Evolutionary conservation across 108 stramenopile genomes (phyloP).

Genomic region (Asterionellopsis glacialis): DNA sequence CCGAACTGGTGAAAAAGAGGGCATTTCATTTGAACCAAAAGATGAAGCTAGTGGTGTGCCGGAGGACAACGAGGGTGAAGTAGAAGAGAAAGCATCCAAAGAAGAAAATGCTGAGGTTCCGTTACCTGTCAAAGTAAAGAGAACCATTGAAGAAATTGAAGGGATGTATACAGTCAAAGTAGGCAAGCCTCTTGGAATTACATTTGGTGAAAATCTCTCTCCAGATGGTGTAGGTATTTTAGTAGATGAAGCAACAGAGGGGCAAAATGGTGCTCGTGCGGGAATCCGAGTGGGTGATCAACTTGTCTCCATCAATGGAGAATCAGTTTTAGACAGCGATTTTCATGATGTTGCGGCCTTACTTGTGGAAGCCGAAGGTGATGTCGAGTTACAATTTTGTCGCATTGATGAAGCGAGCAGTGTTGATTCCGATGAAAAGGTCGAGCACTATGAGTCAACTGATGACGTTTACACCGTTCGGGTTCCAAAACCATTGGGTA

Average conservation of each 20-base stretch:
- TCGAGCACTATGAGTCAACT: neutral
- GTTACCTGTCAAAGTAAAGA: no score
- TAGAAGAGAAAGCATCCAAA: no score
- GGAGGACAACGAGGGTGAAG: no score
- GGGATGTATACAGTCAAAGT: constrained; percentile 10
- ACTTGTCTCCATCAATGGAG: constrained; percentile 24
- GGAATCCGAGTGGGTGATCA: constrained; percentile 35
- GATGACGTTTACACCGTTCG: constrained; percentile 77
- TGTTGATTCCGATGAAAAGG: no score
- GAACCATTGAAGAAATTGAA: no score
- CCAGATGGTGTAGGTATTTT: constrained; percentile 18
- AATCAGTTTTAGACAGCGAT: constrained; percentile 17
- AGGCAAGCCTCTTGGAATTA: constrained; percentile 25
- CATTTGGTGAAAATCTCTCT: constrained; percentile 33
- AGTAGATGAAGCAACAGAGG: constrained; percentile 27
- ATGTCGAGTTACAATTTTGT: constrained; percentile 14
- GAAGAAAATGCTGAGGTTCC: no score
- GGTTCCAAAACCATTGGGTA: constrained; percentile 67
- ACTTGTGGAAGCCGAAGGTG: constrained; percentile 2
- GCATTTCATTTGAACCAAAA: no score
- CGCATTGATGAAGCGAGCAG: neutral
- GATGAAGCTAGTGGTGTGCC: no score
- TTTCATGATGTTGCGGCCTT: constrained; percentile 25
- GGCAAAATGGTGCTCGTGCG: constrained; percentile 18
- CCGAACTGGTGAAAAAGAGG: no score